These are phyloP conservation scores for Geoglossum glabrum DNA, from an alignment of 495 filamentous ascomycete species.

Conservation along the genomic window DNA sequence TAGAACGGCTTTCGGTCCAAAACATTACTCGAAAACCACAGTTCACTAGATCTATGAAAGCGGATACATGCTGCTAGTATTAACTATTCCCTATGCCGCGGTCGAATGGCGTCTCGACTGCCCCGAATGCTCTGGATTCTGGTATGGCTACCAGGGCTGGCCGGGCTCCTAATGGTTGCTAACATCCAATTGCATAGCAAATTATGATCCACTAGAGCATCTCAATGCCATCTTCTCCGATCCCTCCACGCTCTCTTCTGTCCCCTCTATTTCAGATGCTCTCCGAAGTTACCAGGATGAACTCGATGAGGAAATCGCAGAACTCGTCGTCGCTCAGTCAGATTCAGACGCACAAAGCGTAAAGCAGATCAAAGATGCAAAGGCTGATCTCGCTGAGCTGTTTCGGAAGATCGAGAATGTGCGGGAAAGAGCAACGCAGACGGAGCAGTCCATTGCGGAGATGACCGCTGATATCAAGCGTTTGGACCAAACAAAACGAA, in stretches of 20 bases:
- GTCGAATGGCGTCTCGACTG: not conserved
- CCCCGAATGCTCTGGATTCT: constrained; percentile 14
- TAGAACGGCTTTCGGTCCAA: not conserved
- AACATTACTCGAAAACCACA: not conserved
- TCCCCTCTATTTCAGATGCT: constrained; percentile 45
- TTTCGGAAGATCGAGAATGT: constrained; percentile 95
- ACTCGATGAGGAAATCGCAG: constrained; percentile 59
- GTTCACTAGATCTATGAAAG: not conserved
- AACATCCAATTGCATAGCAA: constrained; percentile 31
- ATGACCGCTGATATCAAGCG: constrained; percentile 99
- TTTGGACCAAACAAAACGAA: constrained; percentile 87
- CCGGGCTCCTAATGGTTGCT: not conserved
- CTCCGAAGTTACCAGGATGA: constrained; percentile 66
- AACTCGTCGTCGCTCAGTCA: constrained; percentile 60
- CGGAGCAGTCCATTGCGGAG: constrained; percentile 86
- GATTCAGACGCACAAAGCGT: constrained; percentile 74
- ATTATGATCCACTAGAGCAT: constrained; percentile 87
- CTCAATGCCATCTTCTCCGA: constrained; percentile 89
- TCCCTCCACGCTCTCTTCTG: constrained; percentile 65
- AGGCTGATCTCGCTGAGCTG: constrained; percentile 69
- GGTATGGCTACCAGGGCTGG: constrained; percentile 10
- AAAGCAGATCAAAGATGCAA: constrained; percentile 71
- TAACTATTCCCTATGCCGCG: not conserved
- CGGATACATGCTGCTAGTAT: not conserved
- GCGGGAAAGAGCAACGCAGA: constrained; percentile 70